Conservation (phyloP, 2,329 filamentous ascomycete genomes). For the Aureobasidium sp. region DNA sequence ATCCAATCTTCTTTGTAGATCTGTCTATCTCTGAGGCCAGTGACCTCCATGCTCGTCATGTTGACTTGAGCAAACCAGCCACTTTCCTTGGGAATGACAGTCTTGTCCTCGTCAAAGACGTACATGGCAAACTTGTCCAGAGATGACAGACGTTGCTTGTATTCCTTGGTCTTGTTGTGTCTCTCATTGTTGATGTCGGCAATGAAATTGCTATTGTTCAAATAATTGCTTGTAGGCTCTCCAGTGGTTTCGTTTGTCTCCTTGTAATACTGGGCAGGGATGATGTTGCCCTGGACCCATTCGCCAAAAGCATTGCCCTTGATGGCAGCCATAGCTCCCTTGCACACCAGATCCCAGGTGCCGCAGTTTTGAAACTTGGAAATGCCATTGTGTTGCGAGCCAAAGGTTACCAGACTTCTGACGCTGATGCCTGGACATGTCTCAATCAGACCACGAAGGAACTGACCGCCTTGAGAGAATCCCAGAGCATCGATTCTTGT, state of each 20-base stretch:
- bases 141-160: constrained; percentile 59
- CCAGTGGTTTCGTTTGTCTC: constrained; percentile 54
- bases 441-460: constrained; percentile 85
- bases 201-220: constrained; percentile 76
- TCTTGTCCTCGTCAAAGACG: constrained; percentile 77
- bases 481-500: constrained; percentile 70
- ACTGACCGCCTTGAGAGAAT: constrained; percentile 93
- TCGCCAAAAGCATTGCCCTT: constrained; percentile 70
- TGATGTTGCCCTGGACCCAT: constrained; percentile 69
- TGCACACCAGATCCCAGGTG: constrained; percentile 68
- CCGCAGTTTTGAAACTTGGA: constrained; percentile 69
- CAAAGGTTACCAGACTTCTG: constrained; percentile 76
- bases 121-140: constrained; percentile 81
- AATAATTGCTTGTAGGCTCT: constrained; percentile 51
- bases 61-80: constrained; percentile 88
- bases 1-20: constrained; percentile 93
- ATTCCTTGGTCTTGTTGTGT: constrained; percentile 60
- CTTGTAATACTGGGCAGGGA: constrained; percentile 93
- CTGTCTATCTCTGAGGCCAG: constrained; percentile 56
- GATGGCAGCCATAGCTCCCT: constrained; percentile 68
- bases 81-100: constrained; percentile 82
- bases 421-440: constrained; percentile 81
- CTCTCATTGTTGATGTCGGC: constrained; percentile 97
- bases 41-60: constrained; percentile 52
- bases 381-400: constrained; percentile 89